phyloP scores from a whole-genome alignment of 371 early-diverging fungal genomes.

The Synchytrium microbalum region DNA sequence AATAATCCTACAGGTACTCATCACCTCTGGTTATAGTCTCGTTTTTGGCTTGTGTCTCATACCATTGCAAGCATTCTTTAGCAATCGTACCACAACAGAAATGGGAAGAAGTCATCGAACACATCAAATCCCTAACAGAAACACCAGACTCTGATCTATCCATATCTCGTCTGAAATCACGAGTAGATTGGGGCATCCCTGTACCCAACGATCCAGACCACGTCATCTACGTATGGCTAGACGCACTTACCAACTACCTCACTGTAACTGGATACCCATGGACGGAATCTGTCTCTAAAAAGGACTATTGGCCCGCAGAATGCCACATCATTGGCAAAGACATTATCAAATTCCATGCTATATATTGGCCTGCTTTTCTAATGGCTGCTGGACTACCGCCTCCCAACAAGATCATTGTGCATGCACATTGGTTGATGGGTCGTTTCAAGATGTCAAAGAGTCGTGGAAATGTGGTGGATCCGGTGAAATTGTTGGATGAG shows the following conservation, averaged over 20 bases:
- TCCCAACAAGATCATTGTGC: conserved; percentile 75
- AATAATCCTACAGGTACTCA: conserved; percentile 38
- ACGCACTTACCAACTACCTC: conserved; percentile 88
- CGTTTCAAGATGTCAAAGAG: conserved; percentile 91
- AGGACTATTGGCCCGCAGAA: conserved; percentile 60
- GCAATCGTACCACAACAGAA: conserved; percentile 58
- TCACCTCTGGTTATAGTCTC: neutral
- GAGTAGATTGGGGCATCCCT: conserved; percentile 86
- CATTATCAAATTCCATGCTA: conserved; percentile 91
- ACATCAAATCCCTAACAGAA: neutral
- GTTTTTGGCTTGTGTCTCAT: conserved; percentile 2
- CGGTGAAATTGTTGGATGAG: conserved; percentile 53
- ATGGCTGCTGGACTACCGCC: conserved; percentile 75
- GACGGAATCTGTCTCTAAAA: conserved; percentile 15
- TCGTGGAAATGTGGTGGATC: conserved; percentile 84
- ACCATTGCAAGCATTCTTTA: conserved; percentile 12
- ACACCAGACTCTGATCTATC: conserved; percentile 60
- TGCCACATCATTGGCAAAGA: conserved; percentile 92
- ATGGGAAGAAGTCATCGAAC: conserved; percentile 17
- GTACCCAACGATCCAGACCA: conserved; percentile 80
- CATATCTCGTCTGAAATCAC: conserved; percentile 69
- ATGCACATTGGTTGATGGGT: conserved; percentile 89
- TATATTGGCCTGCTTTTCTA: conserved; percentile 93
- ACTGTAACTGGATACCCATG: conserved; percentile 82
- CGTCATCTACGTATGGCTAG: conserved; percentile 95